Evolutionary conservation across 495 filamentous ascomycete genomes (phyloP).

Genomic region (Aspergillus baeticus): DNA sequence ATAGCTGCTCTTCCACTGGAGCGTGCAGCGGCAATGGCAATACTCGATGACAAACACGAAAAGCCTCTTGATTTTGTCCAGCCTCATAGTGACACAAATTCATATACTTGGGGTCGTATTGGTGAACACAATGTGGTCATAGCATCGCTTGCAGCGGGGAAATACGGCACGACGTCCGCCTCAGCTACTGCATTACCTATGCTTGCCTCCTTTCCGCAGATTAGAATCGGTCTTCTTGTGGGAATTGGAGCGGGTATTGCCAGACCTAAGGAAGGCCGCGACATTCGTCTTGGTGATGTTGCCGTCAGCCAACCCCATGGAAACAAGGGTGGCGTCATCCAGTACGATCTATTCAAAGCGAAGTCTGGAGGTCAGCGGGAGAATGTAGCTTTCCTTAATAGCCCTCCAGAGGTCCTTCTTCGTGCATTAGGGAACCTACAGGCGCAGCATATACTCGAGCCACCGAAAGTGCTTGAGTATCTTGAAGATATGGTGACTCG

Average conservation of each 20-base stretch:
- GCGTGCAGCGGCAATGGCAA: slow-evolving; percentile 27
- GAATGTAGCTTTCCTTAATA: slow-evolving; percentile 14
- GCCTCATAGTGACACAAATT: slow-evolving; percentile 9
- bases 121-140: slow-evolving; percentile 39
- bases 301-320: slow-evolving; percentile 31
- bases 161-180: slow-evolving; percentile 32
- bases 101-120: slow-evolving; percentile 35
- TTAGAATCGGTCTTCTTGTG: slow-evolving; percentile 45
- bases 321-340: slow-evolving; percentile 13
- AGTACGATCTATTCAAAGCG: slow-evolving; percentile 30
- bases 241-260: slow-evolving; percentile 46
- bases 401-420: slow-evolving; percentile 20
- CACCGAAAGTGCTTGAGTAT: slow-evolving; percentile 18
- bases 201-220: slow-evolving; percentile 34
- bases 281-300: slow-evolving; percentile 44
- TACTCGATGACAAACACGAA: slow-evolving; percentile 33
- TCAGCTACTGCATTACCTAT: slow-evolving; percentile 31
- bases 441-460: slow-evolving; percentile 18
- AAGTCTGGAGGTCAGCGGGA: not conserved
- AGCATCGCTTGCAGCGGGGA: slow-evolving; percentile 27
- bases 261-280: slow-evolving; percentile 18
- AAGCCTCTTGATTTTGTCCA: slow-evolving; percentile 5
- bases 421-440: slow-evolving; percentile 21
- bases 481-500: slow-evolving; percentile 20
- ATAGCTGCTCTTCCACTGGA: slow-evolving; percentile 40